Base-by-base conservation (phyloP, 2,329 filamentous ascomycete genomes). In the Pyrenophora graminea region DNA sequence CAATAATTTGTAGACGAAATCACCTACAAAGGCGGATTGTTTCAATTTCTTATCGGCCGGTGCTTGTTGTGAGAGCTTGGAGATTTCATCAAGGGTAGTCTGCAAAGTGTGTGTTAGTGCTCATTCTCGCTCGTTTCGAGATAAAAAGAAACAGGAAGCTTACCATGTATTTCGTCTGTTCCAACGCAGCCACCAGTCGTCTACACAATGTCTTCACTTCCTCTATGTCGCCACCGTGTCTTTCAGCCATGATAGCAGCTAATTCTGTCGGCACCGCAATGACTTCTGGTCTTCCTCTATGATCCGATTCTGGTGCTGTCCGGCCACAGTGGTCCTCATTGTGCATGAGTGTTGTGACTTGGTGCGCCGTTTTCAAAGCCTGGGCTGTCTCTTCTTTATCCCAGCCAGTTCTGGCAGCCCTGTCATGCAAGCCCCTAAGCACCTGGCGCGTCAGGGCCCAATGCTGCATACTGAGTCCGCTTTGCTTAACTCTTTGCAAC, bases 261-360 rank as follows among this genome's bases (percentile, higher is more conserved):
- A 80, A 54, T 59, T 78, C 76, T 5, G 79, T 62, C 44, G 75
- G 73, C 23, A 74, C 52, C n/a, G 73, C 77, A 30, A 79, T 64
- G 3, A 76, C 69, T 3, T 64, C 61, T 1, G 76, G 74, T 38
- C 64, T 58, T 6, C 63, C 49, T 37, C 63, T 62, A 41, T 53
- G 56, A 21, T 66, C 48, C 48, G 64, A 45, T 69, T 67, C 4
- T n/a, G 42, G 19, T 21, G 18, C 13, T 38, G 6, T 51, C 53
- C 38, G 59, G 59, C 8, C 61, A 59, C 36, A 69, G 62, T 81
- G 77, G 49, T 71, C 68, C 38, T 68, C 53, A 4, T 67, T 65
- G 51, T 79, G 76, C 61, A 79, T 66, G 54, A 79, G 49, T 37
- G 73, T 66, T 13, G 72, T 68, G 6, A 79, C 49, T 45, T 74